These are phyloP conservation scores for Globisporangium spinosum DNA, from an alignment of 352 stramenopile genomes.

Conservation along the genomic window DNA sequence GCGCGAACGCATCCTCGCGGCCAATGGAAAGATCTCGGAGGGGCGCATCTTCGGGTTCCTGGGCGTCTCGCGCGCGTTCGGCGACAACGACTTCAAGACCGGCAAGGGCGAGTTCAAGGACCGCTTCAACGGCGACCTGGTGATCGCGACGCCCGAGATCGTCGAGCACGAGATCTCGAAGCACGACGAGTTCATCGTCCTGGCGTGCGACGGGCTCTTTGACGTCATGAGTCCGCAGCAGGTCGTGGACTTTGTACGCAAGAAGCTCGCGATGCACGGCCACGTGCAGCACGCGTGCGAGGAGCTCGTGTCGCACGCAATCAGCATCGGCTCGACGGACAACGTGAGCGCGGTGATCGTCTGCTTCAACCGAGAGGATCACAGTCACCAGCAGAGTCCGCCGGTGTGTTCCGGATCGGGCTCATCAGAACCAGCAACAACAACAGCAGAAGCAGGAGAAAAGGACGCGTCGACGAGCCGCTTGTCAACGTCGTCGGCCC, in stretches of 20 bases:
- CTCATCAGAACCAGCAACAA: neutral
- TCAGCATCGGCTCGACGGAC: conserved; percentile 75
- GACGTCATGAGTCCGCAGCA: conserved; percentile 82
- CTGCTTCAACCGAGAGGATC: conserved; percentile 56
- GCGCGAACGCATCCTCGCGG: conserved; percentile 72
- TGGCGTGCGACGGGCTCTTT: conserved; percentile 83
- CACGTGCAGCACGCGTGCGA: conserved; percentile 78
- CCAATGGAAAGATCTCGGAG: conserved; percentile 80
- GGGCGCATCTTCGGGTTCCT: conserved; percentile 84
- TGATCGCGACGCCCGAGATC: conserved; percentile 68
- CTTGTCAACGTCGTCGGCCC: conserved; percentile 1
- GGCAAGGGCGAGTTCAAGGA: conserved; percentile 75
- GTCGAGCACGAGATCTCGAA: conserved; percentile 44
- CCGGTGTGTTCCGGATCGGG: neutral
- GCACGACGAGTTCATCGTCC: conserved; percentile 78
- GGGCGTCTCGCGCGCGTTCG: conserved; percentile 77
- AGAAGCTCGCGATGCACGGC: conserved; percentile 61
- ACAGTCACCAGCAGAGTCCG: neutral
- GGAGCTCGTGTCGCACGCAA: conserved; percentile 78
- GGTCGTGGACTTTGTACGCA: conserved; percentile 78
- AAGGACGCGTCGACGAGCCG: neutral
- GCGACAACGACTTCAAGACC: conserved; percentile 86
- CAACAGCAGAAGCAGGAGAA: neutral
- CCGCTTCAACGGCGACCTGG: conserved; percentile 78
- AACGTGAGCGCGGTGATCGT: conserved; percentile 83